Evolutionary conservation across 2,329 filamentous ascomycete genomes (phyloP), one percentile per base, ranked within the genome.

Genomic region (Aschersonia sp.): DNA sequence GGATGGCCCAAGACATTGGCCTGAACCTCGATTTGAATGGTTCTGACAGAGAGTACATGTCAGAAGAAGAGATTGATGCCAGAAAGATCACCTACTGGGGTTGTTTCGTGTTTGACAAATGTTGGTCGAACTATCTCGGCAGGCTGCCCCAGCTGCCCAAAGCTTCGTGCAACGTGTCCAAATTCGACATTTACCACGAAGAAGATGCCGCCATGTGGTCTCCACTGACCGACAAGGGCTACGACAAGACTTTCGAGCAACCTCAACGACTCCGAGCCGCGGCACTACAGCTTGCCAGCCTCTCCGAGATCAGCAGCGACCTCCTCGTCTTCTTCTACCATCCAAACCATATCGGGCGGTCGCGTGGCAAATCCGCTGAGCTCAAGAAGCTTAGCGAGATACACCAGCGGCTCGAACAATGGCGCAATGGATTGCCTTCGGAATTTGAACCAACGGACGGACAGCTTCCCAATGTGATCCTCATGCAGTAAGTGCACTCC

Each of bases 81-180:
- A 75, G 92, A 40, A 77, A 86, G 47, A 83, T 97, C 42, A 97
- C 92, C 0, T 97, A 96, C 59, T 97, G 92, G 92, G 92, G 92
- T 5, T 96, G 89, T 62, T 97, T 92, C 64, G 68, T 95, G n/a
- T 94, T 97, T 62, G 92, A 98, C 69, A 97, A 96, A 73, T 94
- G 88, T 63, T 97, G 91, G 89, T 95, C 89, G 45, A 97, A 96
- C 62, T 97, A 97, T 57, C 77, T 97, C 30, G 91, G 92, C 45
- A 83, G 92, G 43, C 73, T 96, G 52, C 91, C 92, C 9, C 91
- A 96, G 62, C 70, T 97, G 9, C 83, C 87, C 0, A 82, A 79
- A 42, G 80, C 80, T 31, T 85, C 85, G 5, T 85, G 88, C 56
- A 94, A 84, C 35, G 86, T 89, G 1, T 84, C 87, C 30, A 94